Percentiles rank a stretch among this genome's conserved stretches.
Conservation (phyloP, 2,329 filamentous ascomycete species). For the Chaetomium olivaceum region DNA sequence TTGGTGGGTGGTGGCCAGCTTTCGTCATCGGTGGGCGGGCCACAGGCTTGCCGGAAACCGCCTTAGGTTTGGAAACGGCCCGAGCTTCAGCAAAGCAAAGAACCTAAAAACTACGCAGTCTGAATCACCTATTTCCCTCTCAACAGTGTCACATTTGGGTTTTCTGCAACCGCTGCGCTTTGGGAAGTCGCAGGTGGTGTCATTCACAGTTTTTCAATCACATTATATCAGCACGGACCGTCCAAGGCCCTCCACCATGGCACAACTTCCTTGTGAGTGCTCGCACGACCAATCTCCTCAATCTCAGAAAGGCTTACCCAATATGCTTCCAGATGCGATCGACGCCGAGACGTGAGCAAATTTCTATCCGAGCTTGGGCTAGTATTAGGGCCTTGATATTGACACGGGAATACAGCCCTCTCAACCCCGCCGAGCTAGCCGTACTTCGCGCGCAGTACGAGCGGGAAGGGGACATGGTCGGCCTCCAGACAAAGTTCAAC, state of each 20-base stretch:
- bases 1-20: slow-evolving; percentile 19
- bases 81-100: slow-evolving; percentile 27
- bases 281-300: neutral
- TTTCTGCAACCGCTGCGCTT: neutral
- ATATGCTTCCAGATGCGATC: slow-evolving; percentile 71
- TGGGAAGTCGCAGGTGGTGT: neutral
- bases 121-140: neutral
- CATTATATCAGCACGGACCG: neutral
- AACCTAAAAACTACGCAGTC: neutral
- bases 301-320: slow-evolving; percentile 21
- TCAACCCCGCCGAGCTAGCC: slow-evolving; percentile 88
- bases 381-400: neutral
- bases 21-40: slow-evolving; percentile 33
- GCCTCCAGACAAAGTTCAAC: slow-evolving; percentile 99
- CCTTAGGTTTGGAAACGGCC: slow-evolving; percentile 17
- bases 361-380: neutral
- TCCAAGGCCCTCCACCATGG: slow-evolving; percentile 26
- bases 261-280: slow-evolving; percentile 35
- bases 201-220: neutral
- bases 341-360: slow-evolving; percentile 84
- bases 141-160: neutral
- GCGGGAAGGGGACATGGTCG: slow-evolving; percentile 95
- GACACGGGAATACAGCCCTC: slow-evolving; percentile 48
- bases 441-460: slow-evolving; percentile 94
- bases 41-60: slow-evolving; percentile 15